These are phyloP conservation scores for Borealophlyctis nickersoniae DNA, from an alignment of 192 early-diverging fungal genomes.

Conservation along the genomic window DNA sequence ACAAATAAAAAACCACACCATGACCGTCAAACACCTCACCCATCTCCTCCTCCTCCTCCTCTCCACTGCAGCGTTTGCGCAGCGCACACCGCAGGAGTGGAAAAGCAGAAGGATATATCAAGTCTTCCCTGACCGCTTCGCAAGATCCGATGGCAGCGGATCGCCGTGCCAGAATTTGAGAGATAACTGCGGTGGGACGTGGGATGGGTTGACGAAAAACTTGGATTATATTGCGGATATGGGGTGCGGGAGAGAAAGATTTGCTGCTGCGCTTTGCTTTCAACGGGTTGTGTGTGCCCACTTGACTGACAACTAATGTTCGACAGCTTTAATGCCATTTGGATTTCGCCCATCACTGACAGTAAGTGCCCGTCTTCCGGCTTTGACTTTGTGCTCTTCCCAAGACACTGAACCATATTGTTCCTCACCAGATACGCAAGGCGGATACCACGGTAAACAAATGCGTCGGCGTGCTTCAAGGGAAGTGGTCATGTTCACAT, in stretches of 20 bases:
- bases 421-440: not conserved
- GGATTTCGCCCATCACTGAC: conserved; percentile 25
- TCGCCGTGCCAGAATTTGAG: conserved; percentile 13
- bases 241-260: not conserved
- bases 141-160: conserved; percentile 16
- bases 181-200: conserved; percentile 47
- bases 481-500: not conserved
- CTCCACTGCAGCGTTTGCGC: too few species aligned
- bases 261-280: not conserved
- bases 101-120: not conserved
- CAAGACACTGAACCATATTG: not conserved
- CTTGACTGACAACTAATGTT: conserved; percentile 36
- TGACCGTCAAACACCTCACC: too few species aligned
- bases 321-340: conserved; percentile 48
- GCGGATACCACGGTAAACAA: not conserved
- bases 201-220: conserved; percentile 35
- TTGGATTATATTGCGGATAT: conserved; percentile 7
- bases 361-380: not conserved
- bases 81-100: too few species aligned
- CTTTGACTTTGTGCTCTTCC: too few species aligned
- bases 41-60: too few species aligned
- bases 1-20: too few species aligned
- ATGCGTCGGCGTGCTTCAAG: too few species aligned
- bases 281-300: not conserved
- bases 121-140: conserved; percentile 46